Conservation (phyloP, 176 grass and related monocot species). For the Hyparrhenia diplandra region DNA sequence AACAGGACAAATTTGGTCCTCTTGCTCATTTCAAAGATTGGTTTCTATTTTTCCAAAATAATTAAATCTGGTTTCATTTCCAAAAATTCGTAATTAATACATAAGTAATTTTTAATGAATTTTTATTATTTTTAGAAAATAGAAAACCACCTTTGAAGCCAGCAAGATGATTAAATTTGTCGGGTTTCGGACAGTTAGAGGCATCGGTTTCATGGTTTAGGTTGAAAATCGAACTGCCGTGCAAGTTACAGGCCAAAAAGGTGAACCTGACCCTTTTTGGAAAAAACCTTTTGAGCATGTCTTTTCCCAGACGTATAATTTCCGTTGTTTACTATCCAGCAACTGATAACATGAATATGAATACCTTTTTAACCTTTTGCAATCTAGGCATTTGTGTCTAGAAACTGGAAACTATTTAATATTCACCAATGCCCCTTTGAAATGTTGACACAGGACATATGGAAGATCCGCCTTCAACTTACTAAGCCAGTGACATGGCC, state of each 20-base stretch:
- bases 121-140: neutral
- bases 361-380: neutral
- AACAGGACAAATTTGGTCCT: neutral
- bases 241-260: too few relatives aligned
- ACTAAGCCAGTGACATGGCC: conserved; percentile 99
- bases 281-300: neutral
- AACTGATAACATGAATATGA: neutral
- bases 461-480: conserved; percentile 98
- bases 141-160: neutral
- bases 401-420: neutral
- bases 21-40: neutral
- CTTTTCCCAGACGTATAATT: neutral
- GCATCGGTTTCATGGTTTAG: too few relatives aligned
- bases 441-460: conserved; percentile 61
- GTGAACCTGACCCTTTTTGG: neutral
- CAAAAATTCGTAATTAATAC: neutral
- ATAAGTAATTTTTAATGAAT: too few relatives aligned
- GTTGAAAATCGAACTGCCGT: neutral
- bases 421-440: neutral
- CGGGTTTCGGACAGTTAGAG: neutral
- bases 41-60: neutral
- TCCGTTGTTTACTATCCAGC: neutral
- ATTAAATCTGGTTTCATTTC: neutral
- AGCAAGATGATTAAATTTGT: neutral
- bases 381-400: neutral